Percentiles rank a stretch among this genome's conserved stretches.
These are phyloP conservation scores for Tritrichomonas musculus DNA, from an alignment of 208 protist genomes.

Conservation along the genomic window DNA sequence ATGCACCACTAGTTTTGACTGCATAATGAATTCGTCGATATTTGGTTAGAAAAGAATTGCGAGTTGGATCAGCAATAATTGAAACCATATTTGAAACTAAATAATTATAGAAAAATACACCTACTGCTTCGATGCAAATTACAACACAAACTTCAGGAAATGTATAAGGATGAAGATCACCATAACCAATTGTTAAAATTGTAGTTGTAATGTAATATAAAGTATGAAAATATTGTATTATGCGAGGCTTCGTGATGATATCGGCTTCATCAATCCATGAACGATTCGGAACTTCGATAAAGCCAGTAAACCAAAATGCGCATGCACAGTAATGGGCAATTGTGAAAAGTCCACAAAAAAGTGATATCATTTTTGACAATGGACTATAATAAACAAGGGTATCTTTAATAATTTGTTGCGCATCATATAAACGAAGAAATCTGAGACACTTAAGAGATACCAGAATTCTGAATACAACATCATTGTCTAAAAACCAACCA, in stretches of 20 bases:
- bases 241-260: background rate
- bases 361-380: background rate
- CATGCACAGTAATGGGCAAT: background rate
- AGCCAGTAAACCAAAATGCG: background rate
- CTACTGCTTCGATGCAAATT: background rate
- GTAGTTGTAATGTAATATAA: background rate
- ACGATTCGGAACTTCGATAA: background rate
- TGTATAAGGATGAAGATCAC: background rate
- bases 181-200: slow-evolving; percentile 8
- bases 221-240: slow-evolving; percentile 11
- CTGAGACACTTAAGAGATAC: background rate
- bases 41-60: background rate
- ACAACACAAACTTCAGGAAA: background rate
- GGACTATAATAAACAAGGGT: background rate
- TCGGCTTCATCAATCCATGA: background rate
- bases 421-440: background rate
- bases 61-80: background rate
- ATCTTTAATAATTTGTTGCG: background rate
- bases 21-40: background rate
- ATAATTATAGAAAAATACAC: slow-evolving; percentile 13
- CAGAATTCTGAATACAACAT: background rate
- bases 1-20: background rate
- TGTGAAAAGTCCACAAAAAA: background rate
- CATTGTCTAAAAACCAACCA: background rate
- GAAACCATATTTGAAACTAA: background rate